Base-by-base conservation (phyloP, 106 monocot genomes). In the Chionographis japonica region DNA sequence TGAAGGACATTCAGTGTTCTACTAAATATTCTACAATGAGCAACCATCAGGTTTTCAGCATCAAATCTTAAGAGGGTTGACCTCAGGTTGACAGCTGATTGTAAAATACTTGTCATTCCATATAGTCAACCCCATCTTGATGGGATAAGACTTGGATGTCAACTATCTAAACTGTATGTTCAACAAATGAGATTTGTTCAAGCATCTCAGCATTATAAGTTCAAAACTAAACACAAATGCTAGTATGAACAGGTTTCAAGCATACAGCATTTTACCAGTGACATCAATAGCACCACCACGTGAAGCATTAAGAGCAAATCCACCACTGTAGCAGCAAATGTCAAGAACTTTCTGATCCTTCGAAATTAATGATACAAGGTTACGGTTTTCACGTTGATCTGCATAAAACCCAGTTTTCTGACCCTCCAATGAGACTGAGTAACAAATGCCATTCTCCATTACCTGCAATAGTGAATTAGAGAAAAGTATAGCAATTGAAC, bases 401-500 rank as follows among this genome's bases (percentile, higher is more conserved):
- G 92, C 92, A 77, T 92, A 97, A 74, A 92, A 97, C 37, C 95
- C 95, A 62, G 92, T 97, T 73, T 97, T 97, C 73, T 92, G 92
- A 20, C 92, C 92, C 59, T 83, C 86, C 57, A 80, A 71, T 68
- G 92, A 97, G 61, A 97, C 75, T 51, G 66, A 68, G 61, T 89
- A 92, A 37, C 52, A 74, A 37, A 92, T 62, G 11, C 89, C 95
- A 79, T 92, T 97, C 74, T 97, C 95, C 78, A 85, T 84, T 63
- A 97, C 89, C 95, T 97, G 67, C 8, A 65, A 79, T 51, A 6
- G 8, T 51, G 36, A 19, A 63, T 19, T 39, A 36, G 14, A 18
- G 11, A 12, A 36, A 19, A 12, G 14, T 40, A 68, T 37, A 13
- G 6, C 57, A 56, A 38, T 11, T 49, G 17, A n/a, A 67, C 18